Percentiles rank a stretch among this genome's conserved stretches.
Evolutionary conservation across 345 rosid genomes (phyloP).

Genomic region (Geranium brycei): DNA sequence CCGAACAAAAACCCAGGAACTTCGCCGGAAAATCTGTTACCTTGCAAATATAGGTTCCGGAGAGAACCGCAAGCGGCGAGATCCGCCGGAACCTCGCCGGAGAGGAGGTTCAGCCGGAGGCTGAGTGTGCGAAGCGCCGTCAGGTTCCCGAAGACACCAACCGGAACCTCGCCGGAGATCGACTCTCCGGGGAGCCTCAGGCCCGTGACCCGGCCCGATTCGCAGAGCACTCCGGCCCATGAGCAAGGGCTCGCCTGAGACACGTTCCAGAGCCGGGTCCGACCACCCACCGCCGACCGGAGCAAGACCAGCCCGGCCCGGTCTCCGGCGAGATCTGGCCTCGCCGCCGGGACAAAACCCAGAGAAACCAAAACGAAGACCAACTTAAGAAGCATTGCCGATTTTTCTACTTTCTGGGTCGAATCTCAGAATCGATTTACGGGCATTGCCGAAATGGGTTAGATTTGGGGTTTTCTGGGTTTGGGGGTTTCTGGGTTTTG

Average conservation of each 20-base stretch:
- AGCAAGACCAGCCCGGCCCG: constrained; percentile 29
- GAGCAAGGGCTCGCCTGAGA: constrained; percentile 22
- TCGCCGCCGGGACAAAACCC: constrained; percentile 9
- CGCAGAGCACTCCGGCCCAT: constrained; percentile 30
- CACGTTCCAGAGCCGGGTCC: constrained; percentile 33
- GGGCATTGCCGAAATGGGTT: background rate
- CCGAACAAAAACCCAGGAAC: constrained; percentile 24
- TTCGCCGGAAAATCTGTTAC: constrained; percentile 29
- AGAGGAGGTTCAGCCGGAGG: constrained; percentile 30
- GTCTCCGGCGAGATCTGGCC: constrained; percentile 31
- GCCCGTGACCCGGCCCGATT: constrained; percentile 17
- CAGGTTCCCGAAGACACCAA: constrained; percentile 26
- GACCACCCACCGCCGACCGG: constrained; percentile 32
- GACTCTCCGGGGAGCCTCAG: constrained; percentile 31
- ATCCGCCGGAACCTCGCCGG: constrained; percentile 33
- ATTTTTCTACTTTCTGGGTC: background rate
- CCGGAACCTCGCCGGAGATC: constrained; percentile 25
- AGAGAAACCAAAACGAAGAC: background rate
- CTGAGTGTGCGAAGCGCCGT: constrained; percentile 30
- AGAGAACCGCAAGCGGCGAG: constrained; percentile 23
- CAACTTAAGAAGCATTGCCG: background rate
- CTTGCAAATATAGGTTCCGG: constrained; percentile 35
- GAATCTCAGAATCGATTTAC: background rate
- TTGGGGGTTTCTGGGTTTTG: background rate
- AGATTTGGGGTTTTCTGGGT: background rate